Percentiles rank a stretch among this genome's conserved stretches.
phyloP scores from a whole-genome alignment of 164 flowering plant species.

The Amborella trichopoda region DNA sequence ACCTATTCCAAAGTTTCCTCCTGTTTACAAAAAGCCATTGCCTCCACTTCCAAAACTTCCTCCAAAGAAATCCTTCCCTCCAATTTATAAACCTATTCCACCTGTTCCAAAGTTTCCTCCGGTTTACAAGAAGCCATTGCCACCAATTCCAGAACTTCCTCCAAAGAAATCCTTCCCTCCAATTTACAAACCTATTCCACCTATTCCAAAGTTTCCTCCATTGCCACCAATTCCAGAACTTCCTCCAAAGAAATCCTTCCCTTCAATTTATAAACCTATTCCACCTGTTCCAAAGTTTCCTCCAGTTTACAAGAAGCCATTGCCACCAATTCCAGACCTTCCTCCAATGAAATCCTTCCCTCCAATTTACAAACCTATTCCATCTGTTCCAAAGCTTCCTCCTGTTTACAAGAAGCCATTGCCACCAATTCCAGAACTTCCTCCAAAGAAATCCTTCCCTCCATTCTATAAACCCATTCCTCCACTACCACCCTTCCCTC shows the following conservation, averaged over 20 bases:
- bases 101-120: constrained; percentile 14
- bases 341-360: too few species aligned
- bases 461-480: too few species aligned
- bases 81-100: constrained; percentile 12
- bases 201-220: too few species aligned
- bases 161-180: neutral
- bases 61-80: too few species aligned
- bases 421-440: too few species aligned
- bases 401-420: too few species aligned
- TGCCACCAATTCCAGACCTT: constrained; percentile 15
- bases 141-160: neutral
- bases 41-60: constrained; percentile 8
- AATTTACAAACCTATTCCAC: neutral
- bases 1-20: constrained; percentile 11
- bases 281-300: neutral
- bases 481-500: neutral
- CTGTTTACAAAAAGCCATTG: neutral
- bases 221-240: constrained; percentile 1
- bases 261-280: neutral
- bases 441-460: too few species aligned
- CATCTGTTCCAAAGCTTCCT: too few species aligned
- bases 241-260: too few species aligned
- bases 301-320: constrained; percentile 7
- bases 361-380: too few species aligned
- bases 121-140: constrained; percentile 1